A percentile compares a stretch with the other conserved stretches of the same genome.
These are phyloP conservation scores for Mycena epipterygia DNA, from an alignment of 768 basidiomycete genomes.

Conservation along the genomic window DNA sequence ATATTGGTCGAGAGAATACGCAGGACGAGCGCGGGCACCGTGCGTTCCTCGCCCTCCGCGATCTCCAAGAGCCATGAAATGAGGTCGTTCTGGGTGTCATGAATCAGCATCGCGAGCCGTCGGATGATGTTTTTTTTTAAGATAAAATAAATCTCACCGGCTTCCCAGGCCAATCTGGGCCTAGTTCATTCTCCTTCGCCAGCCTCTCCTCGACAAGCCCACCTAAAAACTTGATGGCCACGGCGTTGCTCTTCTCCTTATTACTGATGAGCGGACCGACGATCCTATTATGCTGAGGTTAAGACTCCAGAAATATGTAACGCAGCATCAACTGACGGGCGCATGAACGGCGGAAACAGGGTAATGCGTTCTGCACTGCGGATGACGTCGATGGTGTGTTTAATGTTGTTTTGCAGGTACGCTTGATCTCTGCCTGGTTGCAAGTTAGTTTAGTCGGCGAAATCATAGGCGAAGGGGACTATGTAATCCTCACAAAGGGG, in stretches of 20 bases:
- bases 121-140: not conserved
- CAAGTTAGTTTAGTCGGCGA: not conserved
- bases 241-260: not conserved
- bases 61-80: slow-evolving; percentile 49
- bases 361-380: slow-evolving; percentile 7
- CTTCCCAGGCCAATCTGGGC: slow-evolving; percentile 22
- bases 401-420: slow-evolving; percentile 32
- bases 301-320: no score
- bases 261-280: slow-evolving; percentile 18
- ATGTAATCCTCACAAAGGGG: slow-evolving; percentile 38
- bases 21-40: slow-evolving; percentile 28
- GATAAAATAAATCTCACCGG: not conserved
- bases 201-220: slow-evolving; percentile 20
- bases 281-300: not conserved
- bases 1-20: slow-evolving; percentile 51
- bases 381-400: slow-evolving; percentile 25
- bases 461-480: not conserved
- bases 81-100: slow-evolving; percentile 44
- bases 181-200: slow-evolving; percentile 25
- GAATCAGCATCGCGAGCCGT: not conserved
- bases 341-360: slow-evolving; percentile 18
- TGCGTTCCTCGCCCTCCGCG: slow-evolving; percentile 36
- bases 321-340: slow-evolving; percentile 15
- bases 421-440: slow-evolving; percentile 38
- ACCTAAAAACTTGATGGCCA: not conserved